Evolutionary conservation across 2,329 filamentous ascomycete genomes (phyloP), one percentile per base, ranked within the genome.

Genomic region (Aspergillus tanneri): DNA sequence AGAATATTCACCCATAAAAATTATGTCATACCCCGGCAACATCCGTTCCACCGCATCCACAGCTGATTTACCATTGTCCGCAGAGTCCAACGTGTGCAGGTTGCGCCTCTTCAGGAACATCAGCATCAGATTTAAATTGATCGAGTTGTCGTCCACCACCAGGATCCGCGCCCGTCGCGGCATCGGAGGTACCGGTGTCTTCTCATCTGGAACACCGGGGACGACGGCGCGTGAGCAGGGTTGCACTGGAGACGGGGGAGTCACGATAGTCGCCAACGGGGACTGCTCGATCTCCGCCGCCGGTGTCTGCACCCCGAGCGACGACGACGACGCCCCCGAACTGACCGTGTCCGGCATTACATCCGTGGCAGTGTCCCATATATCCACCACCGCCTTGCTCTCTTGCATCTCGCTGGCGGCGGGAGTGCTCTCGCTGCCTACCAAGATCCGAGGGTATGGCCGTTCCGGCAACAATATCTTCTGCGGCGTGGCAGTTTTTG

Each of bases 81-180:
- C 74, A 0, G 68, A 63, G n/a, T 66, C 62, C 5, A 73, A 55
- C 5, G 58, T 59, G 7, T 61, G 46, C 21, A 71, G 56, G 3
- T 65, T 58, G 6, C 69, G 65, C 43, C 70, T 73, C 44, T 65
- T 67, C 63, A 74, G 65, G 43, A 72, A 72, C 0, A 71, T 73
- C 53, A 72, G 62, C 56, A 75, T 68, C 10, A 75, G 57, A 14
- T 68, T 72, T 8, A 74, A 63, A 32, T 76, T 75, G 49, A 76
- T 75, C 2, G 60, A 57, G 49, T 76, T 76, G 51, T 76, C 73
- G 36, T 76, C 73, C 3, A 76, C 73, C 0, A 76, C 68, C 0
- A 75, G 62, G 2, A 76, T 59, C 9, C 63, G 61, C 2, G 67
- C 49, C 4, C 46, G 49, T 14, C 55, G 54, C 5, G 36, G 27